Conservation (phyloP, 495 filamentous ascomycete species). For the Talaromyces liani region DNA sequence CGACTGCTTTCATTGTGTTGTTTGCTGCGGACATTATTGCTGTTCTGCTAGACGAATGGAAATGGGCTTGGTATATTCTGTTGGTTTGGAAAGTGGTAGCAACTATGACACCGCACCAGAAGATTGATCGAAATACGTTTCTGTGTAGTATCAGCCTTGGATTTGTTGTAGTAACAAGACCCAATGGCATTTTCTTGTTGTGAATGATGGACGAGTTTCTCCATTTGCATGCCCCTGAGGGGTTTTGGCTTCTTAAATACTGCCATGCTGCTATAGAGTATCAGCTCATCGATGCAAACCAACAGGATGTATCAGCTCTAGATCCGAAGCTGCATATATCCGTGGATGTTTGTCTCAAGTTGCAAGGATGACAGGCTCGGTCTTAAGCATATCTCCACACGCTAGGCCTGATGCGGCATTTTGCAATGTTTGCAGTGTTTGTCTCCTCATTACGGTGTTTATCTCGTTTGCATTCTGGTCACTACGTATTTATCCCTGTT, state of each 20-base stretch:
- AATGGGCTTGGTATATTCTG: not conserved
- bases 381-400: not conserved
- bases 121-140: not conserved
- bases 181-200: not conserved
- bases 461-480: not conserved
- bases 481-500: not conserved
- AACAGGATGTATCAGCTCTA: not conserved
- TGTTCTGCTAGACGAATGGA: not conserved
- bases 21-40: not conserved
- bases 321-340: not conserved
- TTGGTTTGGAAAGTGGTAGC: not conserved
- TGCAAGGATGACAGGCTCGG: not conserved
- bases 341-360: not conserved
- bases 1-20: slow-evolving; percentile 33
- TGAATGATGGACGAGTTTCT: not conserved
- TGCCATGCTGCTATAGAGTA: not conserved
- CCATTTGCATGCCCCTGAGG: not conserved
- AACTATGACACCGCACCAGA: not conserved
- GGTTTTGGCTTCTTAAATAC: not conserved
- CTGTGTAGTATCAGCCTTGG: not conserved
- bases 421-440: slow-evolving; percentile 11
- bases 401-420: not conserved
- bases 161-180: not conserved
- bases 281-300: not conserved
- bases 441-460: not conserved